Base-by-base conservation (phyloP, 164 flowering plant species). In the Stephania yunnanensis region DNA sequence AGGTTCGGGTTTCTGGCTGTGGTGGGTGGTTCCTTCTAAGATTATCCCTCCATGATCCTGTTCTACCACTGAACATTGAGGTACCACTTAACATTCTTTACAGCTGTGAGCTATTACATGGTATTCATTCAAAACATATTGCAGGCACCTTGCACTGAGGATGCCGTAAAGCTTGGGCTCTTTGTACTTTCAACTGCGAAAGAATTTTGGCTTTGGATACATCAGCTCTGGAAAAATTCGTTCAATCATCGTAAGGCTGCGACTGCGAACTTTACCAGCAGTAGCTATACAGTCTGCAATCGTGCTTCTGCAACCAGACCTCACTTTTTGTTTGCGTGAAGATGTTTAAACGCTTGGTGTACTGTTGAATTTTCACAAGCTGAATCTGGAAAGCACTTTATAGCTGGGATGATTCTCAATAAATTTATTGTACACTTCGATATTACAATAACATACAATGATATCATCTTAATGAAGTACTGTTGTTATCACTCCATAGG, bases 11-110 rank as follows among this genome's bases (percentile, higher is more conserved):
- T 74, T 94, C 98, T 66, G 98, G 97, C 61, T 86, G 76, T 82
- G 97, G 95, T 42, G 99, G 99, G 13, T 96, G 99, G 99, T 92
- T 96, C 87, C 97, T 96, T 80, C 84, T 94, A 55, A 85, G 99
- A 82, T 88, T 94, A 31, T 96, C 98, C 46, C 97, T 96, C 63
- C 99, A 96, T 72, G 99, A 96, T 78, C 99, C 99, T 53, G 99
- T 96, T 74, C 85, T 96, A 75, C 97, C 98, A 67, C 94, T 96
- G 30, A 94, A 94, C 82, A 92, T 96, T 48, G 97, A 94, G 97
- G 98, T 96, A 85, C 12, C 36, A 22, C 22, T 22, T 69, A 17
- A 9, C 29, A 15, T 72, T 50, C 42, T 61, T 74, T 50, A 10
- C 7, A 58, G 44, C 29, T 20, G 53, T 22, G 30, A 68, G 58